Evolutionary conservation across 1,139 yeast genomes (phyloP).

Genomic region (Suhomyces wounanorum): DNA sequence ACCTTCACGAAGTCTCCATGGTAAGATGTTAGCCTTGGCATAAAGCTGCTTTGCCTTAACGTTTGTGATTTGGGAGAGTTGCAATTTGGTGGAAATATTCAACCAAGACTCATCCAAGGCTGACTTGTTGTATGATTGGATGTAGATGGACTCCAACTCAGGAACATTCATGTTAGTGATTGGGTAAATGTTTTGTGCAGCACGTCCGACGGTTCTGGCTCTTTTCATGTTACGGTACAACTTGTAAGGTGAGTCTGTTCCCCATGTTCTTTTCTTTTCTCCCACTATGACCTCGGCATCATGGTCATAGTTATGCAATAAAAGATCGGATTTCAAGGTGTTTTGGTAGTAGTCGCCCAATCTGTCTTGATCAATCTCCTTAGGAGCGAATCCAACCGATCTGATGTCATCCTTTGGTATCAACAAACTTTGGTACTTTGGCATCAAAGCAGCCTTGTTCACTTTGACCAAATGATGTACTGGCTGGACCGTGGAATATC

Average conservation of each 20-base stretch:
- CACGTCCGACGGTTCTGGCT: slow-evolving; percentile 65
- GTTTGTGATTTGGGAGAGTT: slow-evolving; percentile 91
- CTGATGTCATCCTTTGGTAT: slow-evolving; percentile 69
- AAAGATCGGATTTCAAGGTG: slow-evolving; percentile 72
- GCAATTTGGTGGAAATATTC: slow-evolving; percentile 77
- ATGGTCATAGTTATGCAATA: slow-evolving; percentile 77
- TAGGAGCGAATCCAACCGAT: slow-evolving; percentile 77
- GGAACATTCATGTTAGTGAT: slow-evolving; percentile 73
- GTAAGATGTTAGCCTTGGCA: slow-evolving; percentile 78
- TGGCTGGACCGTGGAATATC: slow-evolving; percentile 80
- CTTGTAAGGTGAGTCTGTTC: slow-evolving; percentile 86
- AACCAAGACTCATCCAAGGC: slow-evolving; percentile 74
- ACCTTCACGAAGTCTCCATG: slow-evolving; percentile 87
- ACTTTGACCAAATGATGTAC: slow-evolving; percentile 87
- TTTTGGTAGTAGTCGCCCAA: slow-evolving; percentile 75
- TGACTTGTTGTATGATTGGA: slow-evolving; percentile 77
- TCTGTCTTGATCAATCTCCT: slow-evolving; percentile 73
- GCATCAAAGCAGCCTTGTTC: slow-evolving; percentile 68
- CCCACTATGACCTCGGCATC: slow-evolving; percentile 58
- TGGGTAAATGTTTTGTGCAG: slow-evolving; percentile 73
- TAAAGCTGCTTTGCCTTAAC: slow-evolving; percentile 73
- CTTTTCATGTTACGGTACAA: slow-evolving; percentile 71
- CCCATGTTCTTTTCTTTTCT: slow-evolving; percentile 80
- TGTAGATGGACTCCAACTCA: slow-evolving; percentile 58
- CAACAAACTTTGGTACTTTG: slow-evolving; percentile 67